Evolutionary conservation across 768 basidiomycete species (phyloP), one percentile per base, ranked within the genome.

Genomic region (Fomitopsis serialis): DNA sequence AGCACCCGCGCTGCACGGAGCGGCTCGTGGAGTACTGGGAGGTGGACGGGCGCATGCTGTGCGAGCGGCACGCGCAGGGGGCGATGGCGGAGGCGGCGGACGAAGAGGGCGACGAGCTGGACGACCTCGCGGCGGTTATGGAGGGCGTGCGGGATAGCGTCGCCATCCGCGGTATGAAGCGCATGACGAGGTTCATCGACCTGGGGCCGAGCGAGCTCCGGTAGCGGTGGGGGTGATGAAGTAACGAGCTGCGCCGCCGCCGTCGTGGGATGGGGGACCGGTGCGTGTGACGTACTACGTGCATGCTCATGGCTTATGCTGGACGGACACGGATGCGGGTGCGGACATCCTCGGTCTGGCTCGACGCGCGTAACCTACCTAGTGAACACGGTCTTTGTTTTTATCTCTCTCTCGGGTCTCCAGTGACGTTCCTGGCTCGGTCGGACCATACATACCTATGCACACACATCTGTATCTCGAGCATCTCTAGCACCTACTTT

Each of bases 1-100:
- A 95, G 70, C 79, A 83, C 61, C 74, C 77, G 52, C 56, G 66
- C 25, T 74, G 87, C 72, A 71, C 68, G 53, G 81, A 79, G 71
- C 76, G 70, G 51, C 70, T 87, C 58, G 84, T 78, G 56, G 89
- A 95, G 64, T 97, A 97, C 63, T 97, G 87, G 83, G 93, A 96
- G 67, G 77, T 93, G 5, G 91, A 89, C 60, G 82, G 86, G 23
- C 72, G 81, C 70, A 91, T 91, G 84, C 72, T 92, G 52, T 96
- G 94, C 65, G 93, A 96, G 72, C 72, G 77, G 54, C 94, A 96
- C 68, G 87, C 87, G 49, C 55, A 52, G 57, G 66, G 42, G 55
- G 67, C 45, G 49, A 64, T 60, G 55, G 59, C 53, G 47, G 58
- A 49, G 19, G 61, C 60, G 43, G 58, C 54, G 25, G 55, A 52